Evolutionary conservation across 202 grass and related monocot genomes (phyloP).

Genomic region (Zizania palustris): DNA sequence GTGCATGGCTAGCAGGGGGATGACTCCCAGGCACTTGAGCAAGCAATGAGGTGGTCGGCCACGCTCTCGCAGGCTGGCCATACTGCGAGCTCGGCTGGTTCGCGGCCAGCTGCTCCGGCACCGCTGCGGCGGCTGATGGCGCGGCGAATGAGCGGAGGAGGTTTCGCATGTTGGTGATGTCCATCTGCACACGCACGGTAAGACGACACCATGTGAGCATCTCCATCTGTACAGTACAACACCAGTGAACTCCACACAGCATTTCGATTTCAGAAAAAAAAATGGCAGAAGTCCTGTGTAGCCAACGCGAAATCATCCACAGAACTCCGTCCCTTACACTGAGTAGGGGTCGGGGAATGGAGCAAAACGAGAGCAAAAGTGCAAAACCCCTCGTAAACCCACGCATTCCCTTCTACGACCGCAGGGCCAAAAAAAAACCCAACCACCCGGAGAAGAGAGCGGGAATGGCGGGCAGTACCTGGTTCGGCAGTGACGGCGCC

Average conservation of each 20-base stretch:
- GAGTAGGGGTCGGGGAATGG: background rate
- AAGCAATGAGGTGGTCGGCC: constrained; percentile 46
- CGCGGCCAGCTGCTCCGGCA: constrained; percentile 35
- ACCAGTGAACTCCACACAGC: background rate
- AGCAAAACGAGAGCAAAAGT: no score
- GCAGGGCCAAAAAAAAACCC: background rate
- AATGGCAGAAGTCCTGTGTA: background rate
- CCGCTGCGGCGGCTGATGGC: background rate
- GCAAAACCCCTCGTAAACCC: constrained; percentile 1
- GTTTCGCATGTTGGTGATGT: constrained; percentile 42
- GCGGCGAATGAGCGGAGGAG: constrained; percentile 49
- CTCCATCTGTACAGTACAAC: background rate
- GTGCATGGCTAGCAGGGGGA: constrained; percentile 25
- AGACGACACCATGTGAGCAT: background rate
- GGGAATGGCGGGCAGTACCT: constrained; percentile 16
- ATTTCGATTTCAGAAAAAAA: background rate
- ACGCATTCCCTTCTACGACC: background rate
- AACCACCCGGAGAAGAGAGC: constrained; percentile 7
- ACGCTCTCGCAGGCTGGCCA: constrained; percentile 35
- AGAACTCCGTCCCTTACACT: background rate
- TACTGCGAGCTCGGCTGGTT: constrained; percentile 25
- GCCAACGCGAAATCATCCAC: background rate
- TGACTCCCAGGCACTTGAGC: constrained; percentile 53
- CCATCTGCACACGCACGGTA: constrained; percentile 38
- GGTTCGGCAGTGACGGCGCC: constrained; percentile 2